Base-by-base conservation (phyloP, 768 basidiomycete species). In the Boletales sp. region DNA sequence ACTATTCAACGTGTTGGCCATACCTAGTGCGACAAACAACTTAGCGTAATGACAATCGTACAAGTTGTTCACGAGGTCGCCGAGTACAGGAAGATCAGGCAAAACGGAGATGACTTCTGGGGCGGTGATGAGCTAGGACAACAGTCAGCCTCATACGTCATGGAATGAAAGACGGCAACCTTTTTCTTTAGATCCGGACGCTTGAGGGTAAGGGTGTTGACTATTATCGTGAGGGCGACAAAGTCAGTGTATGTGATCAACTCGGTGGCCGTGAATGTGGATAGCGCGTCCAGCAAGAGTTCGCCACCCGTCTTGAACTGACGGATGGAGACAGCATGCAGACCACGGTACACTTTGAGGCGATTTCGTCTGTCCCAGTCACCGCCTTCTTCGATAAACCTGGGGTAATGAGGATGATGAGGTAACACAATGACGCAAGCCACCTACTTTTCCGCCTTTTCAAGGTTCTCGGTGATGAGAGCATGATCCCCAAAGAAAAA, bases 321-420 rank as follows among this genome's bases (percentile, higher is more conserved):
- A n/a, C 95, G 86, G 53, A 90, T 86, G 30, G 90, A 87, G 31
- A 94, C 71, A 39, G 86, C 74, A 62, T 95, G 88, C 0, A 96
- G 73, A 42, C 87, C 94, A 44, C 83, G 82, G 73, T 98, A 99
- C 37, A 97, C 95, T 70, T 99, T 99, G 60, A 97, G 81, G 40
- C 95, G 82, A 69, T 97, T 99, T 35, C 94, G 82, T 47, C 95
- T 77, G 67, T 99, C 95, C 95, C 95, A 99, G 71, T 99, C 95
- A 40, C 95, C 95, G 1, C 95, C 95, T 66, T 92, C 81, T 59
- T 97, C 94, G 47, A 96, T 88, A 38, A 96, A 75, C 48, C 91
- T 94, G 62, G 17, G 37, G 14, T 34, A 32, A 39, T 41, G 8
- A 33, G 17, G 18, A 8, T 44, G 35, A 2, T 21, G 2, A n/a